These are phyloP conservation scores for Debaryomyces psychrophilus DNA, from an alignment of 1,139 yeast species.

Conservation along the genomic window DNA sequence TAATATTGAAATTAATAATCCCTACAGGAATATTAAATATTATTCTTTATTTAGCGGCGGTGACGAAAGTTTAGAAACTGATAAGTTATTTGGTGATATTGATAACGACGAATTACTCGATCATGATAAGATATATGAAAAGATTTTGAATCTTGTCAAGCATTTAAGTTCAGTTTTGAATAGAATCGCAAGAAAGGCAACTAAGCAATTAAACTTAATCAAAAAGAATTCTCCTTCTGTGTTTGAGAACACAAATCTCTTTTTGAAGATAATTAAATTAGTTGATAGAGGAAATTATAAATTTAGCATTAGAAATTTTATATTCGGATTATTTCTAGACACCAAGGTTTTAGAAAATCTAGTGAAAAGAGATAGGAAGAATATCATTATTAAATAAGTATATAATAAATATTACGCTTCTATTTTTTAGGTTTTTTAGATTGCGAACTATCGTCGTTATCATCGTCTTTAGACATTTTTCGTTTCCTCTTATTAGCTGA, in stretches of 20 bases:
- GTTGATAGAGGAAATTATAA: slow-evolving; percentile 71
- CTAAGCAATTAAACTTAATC: slow-evolving; percentile 59
- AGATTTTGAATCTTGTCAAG: slow-evolving; percentile 52
- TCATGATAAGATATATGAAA: slow-evolving; percentile 32
- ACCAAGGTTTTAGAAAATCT: slow-evolving; percentile 58
- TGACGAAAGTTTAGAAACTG: slow-evolving; percentile 14
- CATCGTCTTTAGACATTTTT: slow-evolving; percentile 13
- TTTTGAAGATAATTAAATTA: slow-evolving; percentile 60
- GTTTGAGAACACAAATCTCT: slow-evolving; percentile 61
- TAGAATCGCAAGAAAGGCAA: slow-evolving; percentile 68
- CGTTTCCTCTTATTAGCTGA: slow-evolving; percentile 15
- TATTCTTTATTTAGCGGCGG: slow-evolving; percentile 30
- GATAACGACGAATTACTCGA: slow-evolving; percentile 18
- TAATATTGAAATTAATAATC: slow-evolving; percentile 30
- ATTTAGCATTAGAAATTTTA: slow-evolving; percentile 62
- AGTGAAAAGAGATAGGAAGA: slow-evolving; percentile 39
- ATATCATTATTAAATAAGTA: not conserved
- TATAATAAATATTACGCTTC: not conserved
- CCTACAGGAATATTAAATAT: slow-evolving; percentile 36
- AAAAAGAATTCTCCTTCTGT: slow-evolving; percentile 55
- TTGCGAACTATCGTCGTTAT: slow-evolving; percentile 8
- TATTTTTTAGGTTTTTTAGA: slow-evolving; percentile 3
- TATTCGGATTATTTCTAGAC: slow-evolving; percentile 66
- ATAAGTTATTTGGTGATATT: slow-evolving; percentile 13
- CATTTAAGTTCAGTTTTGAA: slow-evolving; percentile 66